phyloP scores from a whole-genome alignment of 495 filamentous ascomycete species.

The Aspergillus haitiensis region DNA sequence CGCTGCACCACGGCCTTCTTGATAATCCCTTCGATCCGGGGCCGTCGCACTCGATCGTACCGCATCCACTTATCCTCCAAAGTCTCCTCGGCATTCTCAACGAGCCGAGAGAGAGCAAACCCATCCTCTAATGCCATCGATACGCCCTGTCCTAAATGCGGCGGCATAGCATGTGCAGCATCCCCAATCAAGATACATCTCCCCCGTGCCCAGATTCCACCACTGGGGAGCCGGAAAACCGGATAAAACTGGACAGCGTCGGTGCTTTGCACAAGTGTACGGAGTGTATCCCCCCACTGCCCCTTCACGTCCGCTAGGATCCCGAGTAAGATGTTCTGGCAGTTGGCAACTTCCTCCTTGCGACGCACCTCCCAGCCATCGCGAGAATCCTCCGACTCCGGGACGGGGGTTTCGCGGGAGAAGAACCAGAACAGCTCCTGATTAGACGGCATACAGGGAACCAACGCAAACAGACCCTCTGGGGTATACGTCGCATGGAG shows the following conservation, averaged over 20 bases:
- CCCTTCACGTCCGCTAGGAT: conserved; percentile 39
- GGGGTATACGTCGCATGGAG: conserved; percentile 47
- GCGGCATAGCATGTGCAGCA: conserved; percentile 49
- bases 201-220: conserved; percentile 43
- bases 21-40: conserved; percentile 31
- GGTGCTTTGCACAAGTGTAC: conserved; percentile 37
- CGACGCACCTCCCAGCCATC: conserved; percentile 46
- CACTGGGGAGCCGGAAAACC: conserved; percentile 45
- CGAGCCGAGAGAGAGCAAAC: conserved; percentile 37
- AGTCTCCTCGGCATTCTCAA: conserved; percentile 24
- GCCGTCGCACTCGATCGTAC: conserved; percentile 34
- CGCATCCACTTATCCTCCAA: conserved; percentile 25
- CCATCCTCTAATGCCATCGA: conserved; percentile 50
- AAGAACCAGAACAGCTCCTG: conserved; percentile 36
- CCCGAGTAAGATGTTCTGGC: conserved; percentile 32
- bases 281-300: conserved; percentile 45
- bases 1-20: conserved; percentile 27
- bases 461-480: conserved; percentile 51
- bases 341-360: conserved; percentile 38
- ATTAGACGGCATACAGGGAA: conserved; percentile 30
- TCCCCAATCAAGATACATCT: conserved; percentile 40
- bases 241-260: conserved; percentile 50
- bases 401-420: conserved; percentile 24
- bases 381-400: conserved; percentile 30
- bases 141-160: conserved; percentile 47